Conservation (phyloP, 1,139 yeast genomes). For the Taphrina populina region DNA sequence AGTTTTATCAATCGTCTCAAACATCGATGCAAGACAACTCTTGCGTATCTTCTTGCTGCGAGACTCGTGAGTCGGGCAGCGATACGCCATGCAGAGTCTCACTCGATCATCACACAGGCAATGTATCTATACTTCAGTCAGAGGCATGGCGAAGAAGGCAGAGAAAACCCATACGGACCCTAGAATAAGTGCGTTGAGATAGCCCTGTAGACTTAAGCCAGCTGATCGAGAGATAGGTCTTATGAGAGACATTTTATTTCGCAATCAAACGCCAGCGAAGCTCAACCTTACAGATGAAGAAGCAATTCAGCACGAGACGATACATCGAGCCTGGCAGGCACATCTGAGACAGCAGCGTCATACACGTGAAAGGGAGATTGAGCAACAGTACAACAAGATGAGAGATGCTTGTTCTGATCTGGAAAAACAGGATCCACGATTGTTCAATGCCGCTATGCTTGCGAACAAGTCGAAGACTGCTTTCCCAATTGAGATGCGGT, state of each 20-base stretch:
- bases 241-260: conserved; percentile 29
- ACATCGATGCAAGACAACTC: too few relatives aligned
- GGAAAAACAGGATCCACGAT: conserved; percentile 52
- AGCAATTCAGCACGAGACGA: conserved; percentile 76
- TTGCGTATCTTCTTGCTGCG: too few relatives aligned
- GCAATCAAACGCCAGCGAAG: conserved; percentile 27
- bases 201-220: not conserved
- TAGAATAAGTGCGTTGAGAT: conserved; percentile 3
- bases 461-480: conserved; percentile 47
- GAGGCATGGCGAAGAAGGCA: conserved; percentile 17
- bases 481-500: conserved; percentile 75
- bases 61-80: too few relatives aligned
- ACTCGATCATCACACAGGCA: too few relatives aligned
- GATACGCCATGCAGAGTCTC: too few relatives aligned
- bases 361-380: conserved; percentile 52
- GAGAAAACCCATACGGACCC: conserved; percentile 16
- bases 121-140: too few relatives aligned
- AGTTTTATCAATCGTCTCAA: too few relatives aligned
- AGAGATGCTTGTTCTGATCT: conserved; percentile 73
- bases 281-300: conserved; percentile 77
- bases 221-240: conserved; percentile 4
- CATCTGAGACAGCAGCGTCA: conserved; percentile 55
- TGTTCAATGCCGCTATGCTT: conserved; percentile 54
- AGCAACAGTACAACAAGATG: conserved; percentile 66
- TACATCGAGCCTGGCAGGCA: conserved; percentile 78